Conservation (phyloP, 2,329 filamentous ascomycete genomes). For the Fusarium sp. region DNA sequence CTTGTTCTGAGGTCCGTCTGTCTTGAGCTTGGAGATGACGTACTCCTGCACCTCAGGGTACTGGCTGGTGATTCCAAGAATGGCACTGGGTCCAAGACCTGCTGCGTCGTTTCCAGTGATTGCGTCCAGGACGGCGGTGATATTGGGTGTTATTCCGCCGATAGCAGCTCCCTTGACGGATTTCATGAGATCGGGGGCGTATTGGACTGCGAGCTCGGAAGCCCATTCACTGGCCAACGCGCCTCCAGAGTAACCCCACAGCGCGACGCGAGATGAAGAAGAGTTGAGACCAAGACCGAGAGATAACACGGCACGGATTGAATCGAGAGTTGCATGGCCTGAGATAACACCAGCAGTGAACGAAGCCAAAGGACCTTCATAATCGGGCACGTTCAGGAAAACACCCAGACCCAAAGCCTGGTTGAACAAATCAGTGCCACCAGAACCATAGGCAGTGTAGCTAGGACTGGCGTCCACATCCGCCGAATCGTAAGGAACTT, state of each 20-base stretch:
- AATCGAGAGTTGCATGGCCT: constrained; percentile 59
- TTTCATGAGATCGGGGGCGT: constrained; percentile 61
- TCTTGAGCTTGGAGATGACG: constrained; percentile 37
- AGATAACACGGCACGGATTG: constrained; percentile 55
- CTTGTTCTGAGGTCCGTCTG: constrained; percentile 27
- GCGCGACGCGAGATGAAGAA: constrained; percentile 47
- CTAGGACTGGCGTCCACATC: constrained; percentile 41
- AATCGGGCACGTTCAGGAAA: constrained; percentile 58
- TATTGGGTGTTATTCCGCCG: constrained; percentile 59
- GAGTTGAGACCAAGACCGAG: constrained; percentile 48
- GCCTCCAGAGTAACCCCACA: constrained; percentile 69
- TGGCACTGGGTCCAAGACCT: constrained; percentile 34
- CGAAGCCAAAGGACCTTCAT: constrained; percentile 57
- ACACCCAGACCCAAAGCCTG: constrained; percentile 30
- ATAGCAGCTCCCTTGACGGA: constrained; percentile 60
- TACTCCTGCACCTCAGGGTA: constrained; percentile 33
- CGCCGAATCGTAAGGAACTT: constrained; percentile 41
- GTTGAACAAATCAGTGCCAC: background rate
- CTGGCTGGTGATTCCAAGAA: constrained; percentile 41
- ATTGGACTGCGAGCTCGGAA: constrained; percentile 61
- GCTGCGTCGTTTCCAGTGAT: constrained; percentile 46
- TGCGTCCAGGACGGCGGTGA: constrained; percentile 50
- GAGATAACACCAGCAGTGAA: constrained; percentile 57
- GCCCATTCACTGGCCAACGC: constrained; percentile 64
- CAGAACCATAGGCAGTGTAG: constrained; percentile 21